Evolutionary conservation across 352 stramenopile species (phyloP).

Genomic region (Phytophthora colocasiae): DNA sequence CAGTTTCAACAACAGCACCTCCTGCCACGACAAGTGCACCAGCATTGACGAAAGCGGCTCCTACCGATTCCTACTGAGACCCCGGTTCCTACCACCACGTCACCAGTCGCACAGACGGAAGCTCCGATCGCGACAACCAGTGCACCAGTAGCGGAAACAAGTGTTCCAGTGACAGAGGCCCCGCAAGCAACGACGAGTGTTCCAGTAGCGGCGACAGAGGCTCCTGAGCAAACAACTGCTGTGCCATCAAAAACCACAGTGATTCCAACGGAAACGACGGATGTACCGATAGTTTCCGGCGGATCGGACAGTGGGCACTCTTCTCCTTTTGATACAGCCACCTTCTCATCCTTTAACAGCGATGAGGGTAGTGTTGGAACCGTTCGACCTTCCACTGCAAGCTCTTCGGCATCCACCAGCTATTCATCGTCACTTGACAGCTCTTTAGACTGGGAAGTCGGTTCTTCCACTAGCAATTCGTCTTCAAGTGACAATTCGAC

Average conservation of each 20-base stretch:
- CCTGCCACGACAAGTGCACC: conserved; percentile 2
- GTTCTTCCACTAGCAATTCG: neutral
- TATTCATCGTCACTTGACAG: neutral
- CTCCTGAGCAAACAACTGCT: conserved; percentile 5
- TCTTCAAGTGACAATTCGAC: neutral
- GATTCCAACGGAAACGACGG: neutral
- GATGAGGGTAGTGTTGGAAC: conserved; percentile 13
- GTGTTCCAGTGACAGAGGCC: neutral
- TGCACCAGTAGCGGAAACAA: neutral
- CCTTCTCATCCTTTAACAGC: conserved; percentile 12
- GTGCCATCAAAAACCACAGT: neutral
- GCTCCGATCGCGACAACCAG: neutral
- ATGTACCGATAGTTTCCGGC: conserved; percentile 7
- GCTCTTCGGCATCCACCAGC: conserved; percentile 4
- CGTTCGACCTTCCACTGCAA: conserved; percentile 16
- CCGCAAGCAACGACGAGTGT: conserved; percentile 38
- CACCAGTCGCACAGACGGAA: neutral
- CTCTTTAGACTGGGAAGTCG: neutral
- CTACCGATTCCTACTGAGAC: neutral
- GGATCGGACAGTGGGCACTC: conserved; percentile 8
- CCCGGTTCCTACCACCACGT: neutral
- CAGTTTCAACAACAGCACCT: no score
- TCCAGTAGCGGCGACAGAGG: conserved; percentile 40
- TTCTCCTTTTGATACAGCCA: conserved; percentile 4
- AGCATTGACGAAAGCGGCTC: neutral